These are phyloP conservation scores for Termitomyces sp. DNA, from an alignment of 768 basidiomycete species.

Conservation along the genomic window DNA sequence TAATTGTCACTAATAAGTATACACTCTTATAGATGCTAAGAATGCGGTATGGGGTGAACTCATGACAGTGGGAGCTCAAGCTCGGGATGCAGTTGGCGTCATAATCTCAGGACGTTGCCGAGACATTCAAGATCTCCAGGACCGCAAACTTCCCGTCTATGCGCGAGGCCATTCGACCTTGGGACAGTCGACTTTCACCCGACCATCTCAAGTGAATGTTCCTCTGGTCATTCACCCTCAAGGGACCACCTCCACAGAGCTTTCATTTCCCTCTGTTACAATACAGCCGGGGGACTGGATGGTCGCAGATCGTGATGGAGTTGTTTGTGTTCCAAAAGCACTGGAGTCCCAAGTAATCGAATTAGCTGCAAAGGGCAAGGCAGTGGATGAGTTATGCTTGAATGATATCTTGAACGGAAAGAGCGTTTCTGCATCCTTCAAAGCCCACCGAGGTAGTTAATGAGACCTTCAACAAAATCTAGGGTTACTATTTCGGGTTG, in stretches of 20 bases:
- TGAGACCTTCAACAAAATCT: too few relatives aligned
- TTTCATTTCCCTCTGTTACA: conserved; percentile 45
- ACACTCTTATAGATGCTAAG: conserved; percentile 45
- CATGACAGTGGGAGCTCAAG: conserved; percentile 82
- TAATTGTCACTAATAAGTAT: conserved; percentile 16
- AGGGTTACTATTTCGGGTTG: too few relatives aligned
- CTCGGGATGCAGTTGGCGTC: conserved; percentile 64
- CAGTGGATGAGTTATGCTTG: conserved; percentile 68
- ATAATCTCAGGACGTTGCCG: conserved; percentile 83
- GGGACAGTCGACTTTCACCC: conserved; percentile 80
- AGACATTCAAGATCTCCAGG: conserved; percentile 74
- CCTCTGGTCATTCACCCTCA: conserved; percentile 49
- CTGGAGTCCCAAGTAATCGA: conserved; percentile 51
- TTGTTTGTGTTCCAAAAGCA: conserved; percentile 68
- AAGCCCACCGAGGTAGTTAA: conserved; percentile 51
- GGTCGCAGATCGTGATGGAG: conserved; percentile 85
- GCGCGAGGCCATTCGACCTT: conserved; percentile 78
- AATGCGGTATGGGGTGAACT: conserved; percentile 92
- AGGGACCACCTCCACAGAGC: conserved; percentile 20
- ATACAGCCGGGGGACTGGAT: conserved; percentile 78
- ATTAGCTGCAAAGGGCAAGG: conserved; percentile 50
- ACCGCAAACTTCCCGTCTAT: conserved; percentile 72
- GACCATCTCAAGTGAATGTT: conserved; percentile 70
- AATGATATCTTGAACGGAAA: conserved; percentile 70
- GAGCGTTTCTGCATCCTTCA: conserved; percentile 75